A percentile compares a stretch with the other conserved stretches of the same genome.
phyloP scores from a whole-genome alignment of 1,139 yeast genomes.

The Yamadazyma oceani region DNA sequence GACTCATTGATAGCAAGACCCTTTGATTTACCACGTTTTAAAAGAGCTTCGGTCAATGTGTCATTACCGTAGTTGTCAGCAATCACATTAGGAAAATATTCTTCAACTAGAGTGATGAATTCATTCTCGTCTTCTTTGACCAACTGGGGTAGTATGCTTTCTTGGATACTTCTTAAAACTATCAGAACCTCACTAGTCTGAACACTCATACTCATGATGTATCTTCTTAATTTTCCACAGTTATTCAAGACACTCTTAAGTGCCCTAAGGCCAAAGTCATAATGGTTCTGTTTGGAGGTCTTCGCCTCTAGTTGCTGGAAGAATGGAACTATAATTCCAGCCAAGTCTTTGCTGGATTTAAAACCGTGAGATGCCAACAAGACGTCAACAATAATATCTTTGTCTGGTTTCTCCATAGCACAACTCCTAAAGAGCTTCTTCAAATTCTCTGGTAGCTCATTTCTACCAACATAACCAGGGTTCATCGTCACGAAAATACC shows the following conservation, averaged over 20 bases:
- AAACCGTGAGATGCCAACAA: constrained; percentile 76
- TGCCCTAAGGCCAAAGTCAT: constrained; percentile 88
- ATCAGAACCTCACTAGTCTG: constrained; percentile 35
- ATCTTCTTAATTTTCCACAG: constrained; percentile 54
- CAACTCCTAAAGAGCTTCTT: constrained; percentile 76
- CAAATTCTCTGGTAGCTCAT: constrained; percentile 81
- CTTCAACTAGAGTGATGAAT: constrained; percentile 31
- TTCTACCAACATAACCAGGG: constrained; percentile 85
- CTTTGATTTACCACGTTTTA: constrained; percentile 11
- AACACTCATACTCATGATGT: background rate
- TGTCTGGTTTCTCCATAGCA: constrained; percentile 75
- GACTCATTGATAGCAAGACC: constrained; percentile 28
- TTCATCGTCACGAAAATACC: constrained; percentile 91
- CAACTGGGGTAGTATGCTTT: constrained; percentile 67
- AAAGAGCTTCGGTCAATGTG: constrained; percentile 15
- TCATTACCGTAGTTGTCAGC: constrained; percentile 15
- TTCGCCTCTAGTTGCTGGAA: constrained; percentile 42
- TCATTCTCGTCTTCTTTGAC: constrained; percentile 47
- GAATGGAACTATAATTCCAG: constrained; percentile 55
- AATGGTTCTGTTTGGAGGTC: constrained; percentile 64
- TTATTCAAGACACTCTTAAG: constrained; percentile 63
- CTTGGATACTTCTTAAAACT: constrained; percentile 54
- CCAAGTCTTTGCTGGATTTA: constrained; percentile 42
- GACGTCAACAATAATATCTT: constrained; percentile 66
- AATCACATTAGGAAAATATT: constrained; percentile 25